Percentiles rank a stretch among this genome's conserved stretches.
These are phyloP conservation scores for Pseudocercospora fijiensis DNA, from an alignment of 2,329 filamentous ascomycete genomes.

Conservation along the genomic window DNA sequence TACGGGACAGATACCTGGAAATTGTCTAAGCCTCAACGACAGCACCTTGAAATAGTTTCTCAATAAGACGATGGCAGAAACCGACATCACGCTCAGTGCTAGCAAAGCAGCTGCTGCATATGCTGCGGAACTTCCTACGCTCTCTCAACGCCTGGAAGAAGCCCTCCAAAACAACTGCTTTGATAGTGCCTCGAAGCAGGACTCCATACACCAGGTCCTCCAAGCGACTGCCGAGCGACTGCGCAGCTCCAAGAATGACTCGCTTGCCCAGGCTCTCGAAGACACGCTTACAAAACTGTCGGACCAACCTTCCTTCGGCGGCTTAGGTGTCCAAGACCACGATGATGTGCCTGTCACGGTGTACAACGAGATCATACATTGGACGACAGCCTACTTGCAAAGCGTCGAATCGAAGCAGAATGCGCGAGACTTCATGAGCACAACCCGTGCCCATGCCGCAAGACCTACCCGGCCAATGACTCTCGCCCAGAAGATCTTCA, in stretches of 20 bases:
- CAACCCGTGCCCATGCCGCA: background rate
- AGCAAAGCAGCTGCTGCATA: background rate
- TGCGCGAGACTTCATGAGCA: slow-evolving; percentile 1
- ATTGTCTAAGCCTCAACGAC: background rate
- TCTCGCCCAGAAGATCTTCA: slow-evolving; percentile 14
- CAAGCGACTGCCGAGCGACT: background rate
- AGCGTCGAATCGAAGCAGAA: slow-evolving; percentile 7
- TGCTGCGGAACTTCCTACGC: background rate
- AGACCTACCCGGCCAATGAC: slow-evolving; percentile 10
- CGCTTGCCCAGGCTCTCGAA: background rate
- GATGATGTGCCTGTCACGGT: background rate
- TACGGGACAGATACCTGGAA: background rate
- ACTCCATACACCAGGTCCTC: background rate
- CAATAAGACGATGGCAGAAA: background rate
- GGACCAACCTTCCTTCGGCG: background rate
- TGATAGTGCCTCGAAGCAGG: background rate
- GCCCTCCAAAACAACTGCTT: background rate
- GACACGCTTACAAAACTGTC: background rate
- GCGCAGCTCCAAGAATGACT: background rate
- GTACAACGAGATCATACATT: slow-evolving; percentile 1
- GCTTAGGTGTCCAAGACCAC: background rate
- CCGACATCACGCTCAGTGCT: background rate
- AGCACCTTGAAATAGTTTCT: background rate
- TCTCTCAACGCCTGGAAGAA: background rate
- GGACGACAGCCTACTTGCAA: slow-evolving; percentile 6